Base-by-base conservation (phyloP, 495 filamentous ascomycete genomes). In the Apodospora peruviana region DNA sequence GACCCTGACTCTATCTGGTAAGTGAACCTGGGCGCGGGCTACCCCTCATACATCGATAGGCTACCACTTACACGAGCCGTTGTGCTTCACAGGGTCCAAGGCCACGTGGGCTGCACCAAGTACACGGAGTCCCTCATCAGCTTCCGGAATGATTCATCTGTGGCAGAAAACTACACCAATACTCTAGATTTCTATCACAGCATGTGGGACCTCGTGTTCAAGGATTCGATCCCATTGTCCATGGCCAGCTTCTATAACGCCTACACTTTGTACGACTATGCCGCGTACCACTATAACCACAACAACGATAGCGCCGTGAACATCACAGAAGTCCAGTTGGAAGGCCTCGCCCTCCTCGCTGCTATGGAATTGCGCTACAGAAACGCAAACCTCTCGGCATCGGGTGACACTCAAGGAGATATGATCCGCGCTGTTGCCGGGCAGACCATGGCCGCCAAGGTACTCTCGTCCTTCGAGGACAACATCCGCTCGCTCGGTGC, bases 241-340 rank as follows among this genome's bases (percentile, higher is more conserved):
- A 45, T 59, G 50, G 51, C 62, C 20, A 69, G 63, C 49, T 73
- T 65, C 48, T 57, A 57, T 25, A 61, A 72, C 24, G 71, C 71
- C 2, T 72, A 69, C 42, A 50, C 62, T n/a, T 35, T 73, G 14
- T 75, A 72, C 55, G 68, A 72, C 40, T 71, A 67, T 46, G 70
- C 68, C n/a, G 35, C 29, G 4, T 75, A 68, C 43, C 60, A 58
- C 29, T 67, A 64, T 49, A 56, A 47, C 39, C 70, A 75, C 47
- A 53, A 67, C 53, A 50, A 50, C n/a, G 46, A 51, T 2, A 59
- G 58, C 5, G 51, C 34, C 5, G 20, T 43, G 0, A 19, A 39
- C 18, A 57, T 73, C 2, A 52, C 47, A 12, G 32, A 8, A 0
- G 53, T 43, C 19, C 55, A 63, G 2, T 35, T 75, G 0, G 43